Conservation (phyloP, 2,329 filamentous ascomycete genomes). For the Botryotinia calthae region DNA sequence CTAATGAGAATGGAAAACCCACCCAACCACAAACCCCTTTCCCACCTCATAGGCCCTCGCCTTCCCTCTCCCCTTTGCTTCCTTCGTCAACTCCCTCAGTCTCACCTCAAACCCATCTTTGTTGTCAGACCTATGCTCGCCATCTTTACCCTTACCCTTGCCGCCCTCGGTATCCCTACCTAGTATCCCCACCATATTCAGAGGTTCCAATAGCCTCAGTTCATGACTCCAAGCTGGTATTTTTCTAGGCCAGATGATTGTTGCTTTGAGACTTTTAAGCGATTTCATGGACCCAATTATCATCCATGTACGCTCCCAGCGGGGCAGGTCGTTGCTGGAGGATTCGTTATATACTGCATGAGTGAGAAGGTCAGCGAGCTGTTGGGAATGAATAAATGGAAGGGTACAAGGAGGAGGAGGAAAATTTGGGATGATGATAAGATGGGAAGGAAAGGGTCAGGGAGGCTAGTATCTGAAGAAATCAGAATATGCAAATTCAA, state of each 20-base stretch:
- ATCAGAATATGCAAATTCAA: not conserved
- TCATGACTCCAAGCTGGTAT: constrained; percentile 24
- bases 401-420: not conserved
- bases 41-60: constrained; percentile 18
- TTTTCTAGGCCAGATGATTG: constrained; percentile 25
- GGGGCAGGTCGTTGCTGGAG: constrained; percentile 22
- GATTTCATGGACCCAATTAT: constrained; percentile 28
- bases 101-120: constrained; percentile 23
- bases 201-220: constrained; percentile 24
- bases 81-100: constrained; percentile 20
- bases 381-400: not conserved
- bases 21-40: constrained; percentile 3
- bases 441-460: not conserved
- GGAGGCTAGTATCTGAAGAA: not conserved
- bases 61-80: constrained; percentile 13
- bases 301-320: constrained; percentile 31
- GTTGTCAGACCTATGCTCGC: not conserved
- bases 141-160: not conserved
- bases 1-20: not conserved
- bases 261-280: constrained; percentile 21
- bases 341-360: constrained; percentile 11
- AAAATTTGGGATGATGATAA: not conserved
- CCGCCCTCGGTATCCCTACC: not conserved
- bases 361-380: not conserved
- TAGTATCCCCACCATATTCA: constrained; percentile 25